phyloP scores from a whole-genome alignment of 768 basidiomycete genomes.

The Leccinum variicolor region DNA sequence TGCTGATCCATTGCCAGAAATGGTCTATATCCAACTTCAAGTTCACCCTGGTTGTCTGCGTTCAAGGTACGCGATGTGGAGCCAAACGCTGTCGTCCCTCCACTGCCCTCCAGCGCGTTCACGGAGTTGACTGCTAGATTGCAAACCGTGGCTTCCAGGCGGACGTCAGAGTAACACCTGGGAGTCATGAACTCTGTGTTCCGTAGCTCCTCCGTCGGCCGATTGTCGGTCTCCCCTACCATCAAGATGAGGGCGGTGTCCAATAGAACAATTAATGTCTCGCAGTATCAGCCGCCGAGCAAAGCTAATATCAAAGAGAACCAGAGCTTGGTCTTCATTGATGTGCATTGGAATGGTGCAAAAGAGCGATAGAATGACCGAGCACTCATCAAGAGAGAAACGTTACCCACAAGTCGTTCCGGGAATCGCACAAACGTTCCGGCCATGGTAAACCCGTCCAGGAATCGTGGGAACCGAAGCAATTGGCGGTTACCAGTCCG shows the following conservation, averaged over 20 bases:
- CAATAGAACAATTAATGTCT: slow-evolving; percentile 93
- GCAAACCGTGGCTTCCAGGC: slow-evolving; percentile 82
- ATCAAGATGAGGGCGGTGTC: slow-evolving; percentile 91
- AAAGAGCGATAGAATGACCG: slow-evolving; percentile 71
- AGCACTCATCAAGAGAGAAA: slow-evolving; percentile 36
- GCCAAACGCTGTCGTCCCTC: slow-evolving; percentile 91
- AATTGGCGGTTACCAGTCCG: too few relatives aligned
- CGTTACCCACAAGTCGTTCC: too few relatives aligned
- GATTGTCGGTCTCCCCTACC: slow-evolving; percentile 84
- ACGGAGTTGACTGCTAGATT: slow-evolving; percentile 95
- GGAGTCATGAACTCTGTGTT: slow-evolving; percentile 82
- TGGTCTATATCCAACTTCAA: slow-evolving; percentile 74
- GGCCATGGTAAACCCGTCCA: too few relatives aligned
- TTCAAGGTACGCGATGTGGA: slow-evolving; percentile 88
- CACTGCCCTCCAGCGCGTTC: slow-evolving; percentile 95
- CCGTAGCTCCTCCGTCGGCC: slow-evolving; percentile 71
- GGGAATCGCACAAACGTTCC: too few relatives aligned
- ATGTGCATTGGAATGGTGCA: slow-evolving; percentile 86
- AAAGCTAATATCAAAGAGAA: slow-evolving; percentile 86
- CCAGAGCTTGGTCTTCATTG: slow-evolving; percentile 82
- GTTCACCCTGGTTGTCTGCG: slow-evolving; percentile 72
- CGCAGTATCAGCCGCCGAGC: slow-evolving; percentile 83
- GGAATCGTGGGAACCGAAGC: too few relatives aligned
- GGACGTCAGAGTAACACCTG: slow-evolving; percentile 91
- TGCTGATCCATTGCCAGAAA: slow-evolving; percentile 97